Evolutionary conservation across 1,139 yeast species (phyloP).

Genomic region (Protomyces gravidus): DNA sequence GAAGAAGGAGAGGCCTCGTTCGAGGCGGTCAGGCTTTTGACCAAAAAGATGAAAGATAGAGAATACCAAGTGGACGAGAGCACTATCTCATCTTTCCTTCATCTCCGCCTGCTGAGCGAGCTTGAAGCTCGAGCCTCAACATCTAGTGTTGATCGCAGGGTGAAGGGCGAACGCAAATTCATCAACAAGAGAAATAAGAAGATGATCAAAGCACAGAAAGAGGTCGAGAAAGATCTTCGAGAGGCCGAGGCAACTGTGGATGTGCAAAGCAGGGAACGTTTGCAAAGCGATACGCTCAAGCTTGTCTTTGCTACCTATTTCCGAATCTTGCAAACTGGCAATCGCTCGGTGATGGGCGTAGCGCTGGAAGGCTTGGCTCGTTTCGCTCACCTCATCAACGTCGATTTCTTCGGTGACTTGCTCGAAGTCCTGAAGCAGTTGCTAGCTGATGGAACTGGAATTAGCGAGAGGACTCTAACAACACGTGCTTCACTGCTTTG

Average conservation of each 20-base stretch:
- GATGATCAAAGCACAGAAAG: constrained; percentile 76
- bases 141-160: constrained; percentile 48
- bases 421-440: constrained; percentile 82
- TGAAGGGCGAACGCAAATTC: constrained; percentile 78
- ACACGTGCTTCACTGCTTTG: constrained; percentile 72
- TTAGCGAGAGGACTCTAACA: constrained; percentile 32
- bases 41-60: constrained; percentile 68
- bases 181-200: constrained; percentile 76
- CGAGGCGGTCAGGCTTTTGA: constrained; percentile 63
- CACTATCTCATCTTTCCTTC: constrained; percentile 66
- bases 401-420: constrained; percentile 87
- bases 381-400: constrained; percentile 86
- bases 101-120: constrained; percentile 71
- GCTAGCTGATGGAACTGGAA: constrained; percentile 40
- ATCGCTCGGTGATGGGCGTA: constrained; percentile 70
- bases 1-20: constrained; percentile 75
- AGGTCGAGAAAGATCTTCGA: constrained; percentile 82
- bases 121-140: constrained; percentile 58
- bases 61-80: constrained; percentile 79
- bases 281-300: constrained; percentile 79
- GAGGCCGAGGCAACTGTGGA: constrained; percentile 84
- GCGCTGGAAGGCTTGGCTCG: constrained; percentile 87
- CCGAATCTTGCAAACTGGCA: constrained; percentile 63
- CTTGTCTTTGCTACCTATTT: constrained; percentile 66
- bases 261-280: constrained; percentile 75